These are phyloP conservation scores for Zizania palustris DNA, from an alignment of 202 grass and related monocot species.

Conservation along the genomic window DNA sequence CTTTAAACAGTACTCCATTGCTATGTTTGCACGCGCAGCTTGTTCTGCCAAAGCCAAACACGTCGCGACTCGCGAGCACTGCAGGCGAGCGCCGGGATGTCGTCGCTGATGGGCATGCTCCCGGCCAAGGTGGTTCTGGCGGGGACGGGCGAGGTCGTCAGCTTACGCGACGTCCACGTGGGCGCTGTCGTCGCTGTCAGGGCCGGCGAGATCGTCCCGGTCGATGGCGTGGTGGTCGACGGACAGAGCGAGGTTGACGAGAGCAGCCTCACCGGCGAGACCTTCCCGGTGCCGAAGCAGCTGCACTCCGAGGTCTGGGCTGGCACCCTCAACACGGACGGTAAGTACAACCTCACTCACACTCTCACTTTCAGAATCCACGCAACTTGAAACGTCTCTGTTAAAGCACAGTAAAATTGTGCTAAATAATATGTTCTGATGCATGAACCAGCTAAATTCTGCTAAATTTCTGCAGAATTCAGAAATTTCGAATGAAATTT, in stretches of 20 bases:
- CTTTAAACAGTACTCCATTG: neutral
- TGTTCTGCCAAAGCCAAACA: too few relatives aligned
- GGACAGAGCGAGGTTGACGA: constrained; percentile 78
- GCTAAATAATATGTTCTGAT: too few relatives aligned
- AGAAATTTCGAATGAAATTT: too few relatives aligned
- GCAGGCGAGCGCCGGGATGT: constrained; percentile 68
- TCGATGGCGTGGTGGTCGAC: constrained; percentile 72
- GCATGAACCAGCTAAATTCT: too few relatives aligned
- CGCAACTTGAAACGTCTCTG: neutral
- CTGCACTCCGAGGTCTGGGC: constrained; percentile 65
- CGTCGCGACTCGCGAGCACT: neutral
- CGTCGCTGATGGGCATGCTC: constrained; percentile 56
- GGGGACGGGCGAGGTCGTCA: constrained; percentile 49
- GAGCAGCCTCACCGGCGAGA: constrained; percentile 87
- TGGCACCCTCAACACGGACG: constrained; percentile 76
- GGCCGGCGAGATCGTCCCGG: constrained; percentile 67
- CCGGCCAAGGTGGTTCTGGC: constrained; percentile 62
- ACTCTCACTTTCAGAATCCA: neutral
- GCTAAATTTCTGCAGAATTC: too few relatives aligned
- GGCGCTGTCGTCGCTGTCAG: constrained; percentile 55
- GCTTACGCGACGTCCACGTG: constrained; percentile 44
- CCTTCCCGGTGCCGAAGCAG: constrained; percentile 74
- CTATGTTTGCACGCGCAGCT: neutral
- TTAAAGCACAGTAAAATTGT: too few relatives aligned
- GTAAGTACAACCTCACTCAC: constrained; percentile 24